Base-by-base conservation (phyloP, 2,329 filamentous ascomycete species). In the Alternaria atra region DNA sequence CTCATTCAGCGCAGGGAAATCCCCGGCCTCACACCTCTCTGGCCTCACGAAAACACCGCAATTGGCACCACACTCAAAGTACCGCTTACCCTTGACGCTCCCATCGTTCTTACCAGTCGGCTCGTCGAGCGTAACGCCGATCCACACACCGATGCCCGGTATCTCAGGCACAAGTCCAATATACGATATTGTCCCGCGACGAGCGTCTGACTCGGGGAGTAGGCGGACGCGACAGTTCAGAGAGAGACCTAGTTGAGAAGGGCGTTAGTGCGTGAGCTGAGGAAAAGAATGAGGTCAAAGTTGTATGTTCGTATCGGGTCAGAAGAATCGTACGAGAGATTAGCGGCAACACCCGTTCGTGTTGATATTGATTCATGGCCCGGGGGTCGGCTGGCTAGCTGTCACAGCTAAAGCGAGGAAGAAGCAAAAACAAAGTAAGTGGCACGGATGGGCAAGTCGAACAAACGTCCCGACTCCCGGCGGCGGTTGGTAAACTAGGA, bases 81-180 rank as follows among this genome's bases (percentile, higher is more conserved):
- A 94, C 66, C 88, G 84, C 66, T 82, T 88, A 8, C 84, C 85
- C 58, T 80, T 79, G 67, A 93, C 87, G 69, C 88, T 89, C 61
- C 92, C 92, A 76, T 94, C 91, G 73, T 94, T 95, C 83, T 91
- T 92, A 57, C 91, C 92, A 43, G 90, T 90, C 1, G 92, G 91
- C 79, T 94, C 91, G 75, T 94, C 91, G 54, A 94, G 84, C 25
- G 76, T 76, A 53, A 95, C 82, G 40, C 91, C 92, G 20, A 94
- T 83, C 92, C 92, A 95, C 81, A 80, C 63, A 17, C 80, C 80
- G 25, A 87, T 84, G 52, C 85, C 85, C 5, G 90, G 89, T 64
- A 94, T 93, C 79, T 93, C 90, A 61, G 87, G 85, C 48, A 94
- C 89, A 20, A 89, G 85, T 29, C 92, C 92, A 55, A 94, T 85